Base-by-base conservation (phyloP, 805 yeast genomes). In the Nakazawaea ambrosiae region DNA sequence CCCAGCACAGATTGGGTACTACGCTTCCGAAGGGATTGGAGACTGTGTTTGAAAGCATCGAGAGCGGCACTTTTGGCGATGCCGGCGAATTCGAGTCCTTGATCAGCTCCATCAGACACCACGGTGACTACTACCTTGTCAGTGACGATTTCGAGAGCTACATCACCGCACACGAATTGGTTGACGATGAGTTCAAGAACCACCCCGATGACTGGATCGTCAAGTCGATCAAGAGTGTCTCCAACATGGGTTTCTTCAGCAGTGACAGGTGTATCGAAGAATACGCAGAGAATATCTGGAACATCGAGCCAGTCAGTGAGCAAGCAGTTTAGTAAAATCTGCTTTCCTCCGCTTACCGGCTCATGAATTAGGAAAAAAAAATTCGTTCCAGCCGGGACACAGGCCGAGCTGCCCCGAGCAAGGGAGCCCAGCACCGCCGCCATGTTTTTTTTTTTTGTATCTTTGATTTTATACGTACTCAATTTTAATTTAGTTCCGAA, bases 251-350 rank as follows among this genome's bases (percentile, higher is more conserved):
- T 6, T 89, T 86, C 73, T 88, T 88, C 66, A 74, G 85, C 45
- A 78, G 89, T 44, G 97, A 88, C 59, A 72, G 97, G 60, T 86
- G 95, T 57, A 83, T 88, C 53, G 82, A 80, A 51, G 96, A 88
- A 58, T 88, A 88, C 49, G 95, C 96, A 24, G 96, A 85, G 47
- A 74, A 79, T 44, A 87, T 88, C 51, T 88, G 97, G 97, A 82
- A 88, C 53, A 75, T 87, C 45, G 96, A 88, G 63, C 94, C 96
- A 3, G 52, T 65, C 43, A 55, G 45, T 37, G 51, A 47, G 17
- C 45, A 41, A 28, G 50, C 44, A 16, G 41, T 27, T 35, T 37
- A 20, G 20, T 27, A 10, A n/a, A n/a, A n/a, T n/a, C n/a, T n/a
- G n/a, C n/a, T n/a, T n/a, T n/a, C n/a, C n/a, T n/a, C n/a, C n/a